phyloP scores from a whole-genome alignment of 2,329 filamentous ascomycete species.

The Annulohypoxylon truncatum region DNA sequence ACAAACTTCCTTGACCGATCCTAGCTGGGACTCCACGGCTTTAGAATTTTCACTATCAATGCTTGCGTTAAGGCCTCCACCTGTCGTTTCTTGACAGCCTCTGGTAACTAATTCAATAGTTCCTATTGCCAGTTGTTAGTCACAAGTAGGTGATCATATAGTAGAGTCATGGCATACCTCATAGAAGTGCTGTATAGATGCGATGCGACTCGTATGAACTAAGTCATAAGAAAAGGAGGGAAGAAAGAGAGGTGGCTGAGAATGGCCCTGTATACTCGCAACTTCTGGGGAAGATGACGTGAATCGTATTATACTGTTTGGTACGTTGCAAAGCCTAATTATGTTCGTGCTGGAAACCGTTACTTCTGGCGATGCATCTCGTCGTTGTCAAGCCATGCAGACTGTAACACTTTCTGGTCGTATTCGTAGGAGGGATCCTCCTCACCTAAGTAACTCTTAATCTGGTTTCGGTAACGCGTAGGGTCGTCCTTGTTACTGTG shows the following conservation, averaged over 20 bases:
- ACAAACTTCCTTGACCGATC: not conserved
- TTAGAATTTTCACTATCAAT: not conserved
- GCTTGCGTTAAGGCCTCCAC: not conserved
- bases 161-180: not conserved
- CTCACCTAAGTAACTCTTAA: constrained; percentile 38
- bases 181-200: not conserved
- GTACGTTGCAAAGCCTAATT: not conserved
- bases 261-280: not conserved
- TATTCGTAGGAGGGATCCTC: constrained; percentile 44
- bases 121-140: not conserved
- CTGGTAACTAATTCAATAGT: not conserved
- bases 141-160: not conserved
- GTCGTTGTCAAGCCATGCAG: constrained; percentile 42
- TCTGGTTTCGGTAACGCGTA: constrained; percentile 47
- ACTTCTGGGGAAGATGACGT: not conserved
- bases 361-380: constrained; percentile 43
- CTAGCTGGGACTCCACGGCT: not conserved
- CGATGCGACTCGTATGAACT: not conserved
- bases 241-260: not conserved
- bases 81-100: not conserved
- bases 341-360: not conserved
- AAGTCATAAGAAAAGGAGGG: not conserved
- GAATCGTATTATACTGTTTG: not conserved
- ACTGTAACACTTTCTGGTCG: constrained; percentile 43
- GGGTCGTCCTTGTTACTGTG: constrained; percentile 44